Percentiles rank a stretch among this genome's conserved stretches.
phyloP scores from a whole-genome alignment of 2,329 filamentous ascomycete species.

The Harringtonia lauricola region DNA sequence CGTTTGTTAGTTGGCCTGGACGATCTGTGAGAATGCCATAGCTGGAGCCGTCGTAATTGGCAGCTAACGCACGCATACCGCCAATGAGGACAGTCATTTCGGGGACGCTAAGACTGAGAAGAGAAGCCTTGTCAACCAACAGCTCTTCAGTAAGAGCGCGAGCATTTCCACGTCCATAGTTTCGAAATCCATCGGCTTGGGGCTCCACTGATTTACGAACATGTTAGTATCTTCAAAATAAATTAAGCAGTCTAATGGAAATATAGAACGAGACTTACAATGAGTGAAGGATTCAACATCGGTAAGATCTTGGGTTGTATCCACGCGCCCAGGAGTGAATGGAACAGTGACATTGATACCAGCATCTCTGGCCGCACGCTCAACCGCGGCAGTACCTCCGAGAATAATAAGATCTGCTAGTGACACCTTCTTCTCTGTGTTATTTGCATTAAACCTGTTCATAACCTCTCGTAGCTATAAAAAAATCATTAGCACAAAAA shows the following conservation, averaged over 20 bases:
- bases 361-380: constrained; percentile 49
- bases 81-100: constrained; percentile 62
- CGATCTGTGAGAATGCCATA: constrained; percentile 57
- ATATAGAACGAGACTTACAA: neutral
- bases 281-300: constrained; percentile 47
- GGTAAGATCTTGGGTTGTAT: constrained; percentile 62
- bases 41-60: constrained; percentile 60
- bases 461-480: constrained; percentile 48
- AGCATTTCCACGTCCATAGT: constrained; percentile 53
- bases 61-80: constrained; percentile 57
- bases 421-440: constrained; percentile 57
- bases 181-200: constrained; percentile 63
- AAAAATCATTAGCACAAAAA: neutral
- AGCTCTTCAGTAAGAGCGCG: constrained; percentile 57
- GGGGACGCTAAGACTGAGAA: constrained; percentile 58
- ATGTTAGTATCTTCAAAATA: neutral
- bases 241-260: neutral
- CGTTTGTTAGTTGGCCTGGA: constrained; percentile 61
- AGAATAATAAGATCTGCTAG: constrained; percentile 69
- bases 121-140: constrained; percentile 60
- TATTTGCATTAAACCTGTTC: constrained; percentile 47
- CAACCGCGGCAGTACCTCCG: constrained; percentile 57
- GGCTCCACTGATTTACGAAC: constrained; percentile 41
- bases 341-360: constrained; percentile 41
- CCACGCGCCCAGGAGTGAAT: constrained; percentile 62